phyloP scores from a whole-genome alignment of 139 green algal genomes.

The Astrephomene gubernaculifera region DNA sequence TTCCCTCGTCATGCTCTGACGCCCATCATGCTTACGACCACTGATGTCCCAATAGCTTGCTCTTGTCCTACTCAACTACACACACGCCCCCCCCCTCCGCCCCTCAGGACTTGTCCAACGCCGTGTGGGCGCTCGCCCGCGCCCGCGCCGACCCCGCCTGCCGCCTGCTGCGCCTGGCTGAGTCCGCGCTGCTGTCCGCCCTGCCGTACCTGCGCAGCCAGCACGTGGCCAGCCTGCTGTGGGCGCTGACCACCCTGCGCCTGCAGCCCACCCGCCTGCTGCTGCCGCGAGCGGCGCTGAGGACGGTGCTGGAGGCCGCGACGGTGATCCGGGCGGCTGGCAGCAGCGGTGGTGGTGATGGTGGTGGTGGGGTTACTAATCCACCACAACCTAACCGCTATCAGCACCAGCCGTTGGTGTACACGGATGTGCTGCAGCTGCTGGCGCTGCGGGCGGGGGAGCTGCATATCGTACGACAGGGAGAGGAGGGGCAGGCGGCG shows the following conservation, averaged over 20 bases:
- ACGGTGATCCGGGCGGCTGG: background rate
- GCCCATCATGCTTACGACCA: too few relatives aligned
- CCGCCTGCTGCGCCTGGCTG: slow-evolving; percentile 9
- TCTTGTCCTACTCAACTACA: too few relatives aligned
- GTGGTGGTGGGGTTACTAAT: background rate
- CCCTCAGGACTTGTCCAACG: slow-evolving; percentile 40
- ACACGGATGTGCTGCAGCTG: background rate
- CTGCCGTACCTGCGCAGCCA: slow-evolving; percentile 10
- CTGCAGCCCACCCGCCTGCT: background rate
- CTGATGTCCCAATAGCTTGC: too few relatives aligned
- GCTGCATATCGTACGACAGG: background rate
- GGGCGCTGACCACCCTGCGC: slow-evolving; percentile 6
- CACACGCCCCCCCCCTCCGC: too few relatives aligned
- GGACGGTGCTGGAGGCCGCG: background rate
- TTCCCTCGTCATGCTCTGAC: too few relatives aligned
- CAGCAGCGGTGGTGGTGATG: background rate
- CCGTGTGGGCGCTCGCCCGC: slow-evolving; percentile 45
- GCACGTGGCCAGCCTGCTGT: slow-evolving; percentile 46
- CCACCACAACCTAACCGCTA: too few relatives aligned
- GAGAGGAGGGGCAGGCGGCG: background rate
- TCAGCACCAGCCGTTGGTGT: background rate
- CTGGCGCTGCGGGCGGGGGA: background rate
- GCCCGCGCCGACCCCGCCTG: background rate
- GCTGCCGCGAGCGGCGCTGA: background rate
- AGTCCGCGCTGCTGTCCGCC: background rate